A percentile compares a stretch with the other conserved stretches of the same genome.
These are phyloP conservation scores for Apiospora saccharicola DNA, from an alignment of 2,329 filamentous ascomycete genomes.

Conservation along the genomic window DNA sequence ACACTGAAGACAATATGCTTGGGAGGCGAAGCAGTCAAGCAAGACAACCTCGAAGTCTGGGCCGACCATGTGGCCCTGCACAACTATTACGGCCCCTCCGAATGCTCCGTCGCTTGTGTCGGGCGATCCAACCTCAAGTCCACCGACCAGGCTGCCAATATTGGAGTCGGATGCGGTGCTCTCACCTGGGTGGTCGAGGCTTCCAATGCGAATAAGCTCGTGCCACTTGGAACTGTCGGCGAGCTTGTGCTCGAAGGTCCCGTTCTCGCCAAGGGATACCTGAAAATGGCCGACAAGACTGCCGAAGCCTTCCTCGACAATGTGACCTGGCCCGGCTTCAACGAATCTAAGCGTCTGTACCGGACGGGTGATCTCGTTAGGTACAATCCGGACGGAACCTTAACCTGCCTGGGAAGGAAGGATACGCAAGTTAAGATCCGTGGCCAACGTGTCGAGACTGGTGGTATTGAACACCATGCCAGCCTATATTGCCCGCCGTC, in stretches of 20 bases:
- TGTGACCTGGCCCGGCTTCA: not conserved
- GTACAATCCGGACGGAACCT: slow-evolving; percentile 39
- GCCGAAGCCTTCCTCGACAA: slow-evolving; percentile 27
- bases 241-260: slow-evolving; percentile 21
- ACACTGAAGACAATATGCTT: not conserved
- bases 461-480: slow-evolving; percentile 46
- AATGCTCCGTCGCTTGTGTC: not conserved
- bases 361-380: slow-evolving; percentile 45
- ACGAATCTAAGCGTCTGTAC: slow-evolving; percentile 36
- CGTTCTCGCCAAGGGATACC: slow-evolving; percentile 14
- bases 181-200: slow-evolving; percentile 18
- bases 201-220: not conserved
- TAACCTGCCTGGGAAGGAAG: slow-evolving; percentile 50
- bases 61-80: not conserved
- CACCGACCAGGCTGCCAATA: not conserved
- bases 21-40: slow-evolving; percentile 1
- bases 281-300: slow-evolving; percentile 28
- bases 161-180: not conserved
- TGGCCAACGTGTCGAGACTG: slow-evolving; percentile 56
- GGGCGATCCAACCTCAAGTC: not conserved
- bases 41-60: not conserved
- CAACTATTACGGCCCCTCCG: slow-evolving; percentile 18
- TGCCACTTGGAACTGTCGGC: slow-evolving; percentile 12
- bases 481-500: slow-evolving; percentile 12
- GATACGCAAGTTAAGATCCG: slow-evolving; percentile 56